phyloP scores from a whole-genome alignment of 495 filamentous ascomycete genomes.

The Penicillium canescens region DNA sequence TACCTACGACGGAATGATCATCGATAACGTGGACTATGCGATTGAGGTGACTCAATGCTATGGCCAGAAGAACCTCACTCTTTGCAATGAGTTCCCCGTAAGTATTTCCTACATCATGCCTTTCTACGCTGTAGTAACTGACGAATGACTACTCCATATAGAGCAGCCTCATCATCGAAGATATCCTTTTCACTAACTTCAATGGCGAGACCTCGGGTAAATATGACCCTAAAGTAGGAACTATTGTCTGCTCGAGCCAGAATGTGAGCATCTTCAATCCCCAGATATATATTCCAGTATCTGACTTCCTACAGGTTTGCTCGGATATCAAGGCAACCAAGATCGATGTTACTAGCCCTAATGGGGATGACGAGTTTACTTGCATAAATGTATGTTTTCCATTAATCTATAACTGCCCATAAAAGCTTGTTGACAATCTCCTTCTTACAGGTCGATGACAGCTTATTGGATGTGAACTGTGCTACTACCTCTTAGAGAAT shows the following conservation, averaged over 20 bases:
- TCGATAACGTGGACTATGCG: constrained; percentile 62
- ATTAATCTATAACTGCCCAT: not conserved
- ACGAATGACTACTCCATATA: constrained; percentile 6
- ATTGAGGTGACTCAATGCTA: constrained; percentile 70
- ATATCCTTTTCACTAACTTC: constrained; percentile 55
- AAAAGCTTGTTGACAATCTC: not conserved
- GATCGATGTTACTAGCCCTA: constrained; percentile 54
- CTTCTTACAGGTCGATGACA: constrained; percentile 33
- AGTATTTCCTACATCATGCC: constrained; percentile 1
- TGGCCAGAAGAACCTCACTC: constrained; percentile 60
- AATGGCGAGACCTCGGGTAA: constrained; percentile 54
- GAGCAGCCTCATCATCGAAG: constrained; percentile 58
- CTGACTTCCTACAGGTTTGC: constrained; percentile 41
- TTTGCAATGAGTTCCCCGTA: constrained; percentile 59
- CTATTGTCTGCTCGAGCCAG: constrained; percentile 57
- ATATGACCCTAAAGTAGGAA: constrained; percentile 51
- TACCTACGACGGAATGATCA: constrained; percentile 55
- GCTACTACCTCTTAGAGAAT: not conserved
- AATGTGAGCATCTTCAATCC: constrained; percentile 27
- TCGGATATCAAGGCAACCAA: constrained; percentile 50
- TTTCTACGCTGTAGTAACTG: not conserved
- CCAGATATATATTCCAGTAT: not conserved
- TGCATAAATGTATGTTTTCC: constrained; percentile 51
- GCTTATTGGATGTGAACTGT: constrained; percentile 46
- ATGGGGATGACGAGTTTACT: constrained; percentile 46